Evolutionary conservation across 106 monocot species (phyloP), one percentile per base, ranked within the genome.

Genomic region (Platanthera guangdongensis): DNA sequence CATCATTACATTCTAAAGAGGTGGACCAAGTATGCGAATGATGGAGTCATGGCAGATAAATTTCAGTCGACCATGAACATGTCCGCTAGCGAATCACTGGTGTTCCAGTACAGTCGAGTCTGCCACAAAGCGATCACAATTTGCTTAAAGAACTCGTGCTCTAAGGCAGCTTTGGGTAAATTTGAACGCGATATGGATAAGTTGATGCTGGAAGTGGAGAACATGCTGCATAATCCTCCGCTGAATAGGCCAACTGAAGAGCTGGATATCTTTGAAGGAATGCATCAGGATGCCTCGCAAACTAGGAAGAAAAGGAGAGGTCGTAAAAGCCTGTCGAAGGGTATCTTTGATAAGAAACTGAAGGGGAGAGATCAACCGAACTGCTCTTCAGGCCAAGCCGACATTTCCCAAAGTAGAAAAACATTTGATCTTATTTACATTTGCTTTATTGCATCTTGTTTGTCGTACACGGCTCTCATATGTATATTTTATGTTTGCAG

Each of bases 21-120:
- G 70, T 85, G 85, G 85, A 81, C 85, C 32, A 85, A 85, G 50
- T 78, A 85, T 85, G 85, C 85, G 13, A 85, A 81, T 69, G 71
- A 69, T 77, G 87, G 82, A 19, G 49, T 84, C 30, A 12, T 70
- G 62, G 51, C 71, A 52, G 76, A 79, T 63, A 72, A 75, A 51
- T 76, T 79, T 73, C 73, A 67, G 8, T 30, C 72, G 5, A 62
- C 78, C 39, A 49, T 59, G 71, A 74, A 81, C 13, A 12, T 46
- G 30, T 72, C 77, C 63, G 79, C 57, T 48, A 57, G 80, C 55
- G 84, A 87, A 52, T 57, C 81, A 45, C 51, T 82, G 74, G 53
- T 62, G 21, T 59, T 64, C 47, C 76, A 74, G 21, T 87, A 82
- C 68, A 70, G 45, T 77, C 81, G 84, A 51, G 74, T 84, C 50